phyloP scores from a whole-genome alignment of 2,329 filamentous ascomycete genomes.

The Fusarium subglutinans region DNA sequence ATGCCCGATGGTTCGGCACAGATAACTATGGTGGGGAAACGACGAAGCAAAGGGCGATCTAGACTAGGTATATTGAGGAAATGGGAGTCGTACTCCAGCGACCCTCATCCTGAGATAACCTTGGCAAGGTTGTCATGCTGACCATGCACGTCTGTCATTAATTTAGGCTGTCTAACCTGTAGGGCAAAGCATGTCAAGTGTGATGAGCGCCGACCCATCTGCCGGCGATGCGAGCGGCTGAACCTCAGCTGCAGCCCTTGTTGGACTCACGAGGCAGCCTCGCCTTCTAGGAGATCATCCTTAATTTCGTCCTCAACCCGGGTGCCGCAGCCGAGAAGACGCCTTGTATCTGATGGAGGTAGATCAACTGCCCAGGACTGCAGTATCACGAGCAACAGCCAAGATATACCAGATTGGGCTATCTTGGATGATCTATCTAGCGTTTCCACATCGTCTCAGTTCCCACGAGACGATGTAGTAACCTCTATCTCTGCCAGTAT shows the following conservation, averaged over 20 bases:
- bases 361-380: background rate
- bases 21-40: background rate
- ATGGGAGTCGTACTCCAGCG: background rate
- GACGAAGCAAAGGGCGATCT: background rate
- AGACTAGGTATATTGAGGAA: background rate
- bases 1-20: background rate
- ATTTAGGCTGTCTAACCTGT: background rate
- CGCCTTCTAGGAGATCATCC: background rate
- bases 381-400: background rate
- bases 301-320: background rate
- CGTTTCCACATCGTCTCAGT: background rate
- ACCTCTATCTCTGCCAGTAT: no score
- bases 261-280: background rate
- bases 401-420: background rate
- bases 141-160: background rate
- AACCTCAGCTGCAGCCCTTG: background rate
- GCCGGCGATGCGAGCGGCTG: background rate
- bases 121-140: background rate
- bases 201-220: background rate
- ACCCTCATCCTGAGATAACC: background rate
- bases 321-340: background rate
- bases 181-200: background rate
- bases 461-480: no score
- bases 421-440: background rate
- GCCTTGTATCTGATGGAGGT: background rate